phyloP scores from a whole-genome alignment of 2,329 filamentous ascomycete genomes.

The Microascus cirrosus region DNA sequence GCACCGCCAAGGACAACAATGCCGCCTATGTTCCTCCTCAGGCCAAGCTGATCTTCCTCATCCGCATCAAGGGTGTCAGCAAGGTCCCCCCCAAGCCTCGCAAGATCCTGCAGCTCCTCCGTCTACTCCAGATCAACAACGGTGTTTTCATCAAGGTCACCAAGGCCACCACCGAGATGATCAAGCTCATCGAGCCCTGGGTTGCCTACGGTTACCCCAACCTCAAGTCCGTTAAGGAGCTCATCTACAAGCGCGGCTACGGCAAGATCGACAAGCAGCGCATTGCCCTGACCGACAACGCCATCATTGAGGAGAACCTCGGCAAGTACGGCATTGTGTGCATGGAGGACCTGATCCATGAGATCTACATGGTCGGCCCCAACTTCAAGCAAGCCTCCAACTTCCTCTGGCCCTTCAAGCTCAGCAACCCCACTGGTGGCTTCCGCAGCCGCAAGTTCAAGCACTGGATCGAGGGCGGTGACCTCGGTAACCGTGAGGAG shows the following conservation, averaged over 20 bases:
- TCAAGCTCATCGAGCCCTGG: conserved; percentile 98
- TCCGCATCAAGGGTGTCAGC: conserved; percentile 99
- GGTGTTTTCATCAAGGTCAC: conserved; percentile 95
- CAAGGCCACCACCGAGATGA: conserved; percentile 96
- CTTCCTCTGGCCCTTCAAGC: conserved; percentile 99
- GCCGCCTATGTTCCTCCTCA: conserved; percentile 91
- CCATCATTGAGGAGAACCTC: conserved; percentile 91
- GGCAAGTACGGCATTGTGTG: conserved; percentile 99
- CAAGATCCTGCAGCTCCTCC: conserved; percentile 99
- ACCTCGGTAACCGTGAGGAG: conserved; percentile 96
- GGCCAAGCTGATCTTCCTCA: conserved; percentile 91
- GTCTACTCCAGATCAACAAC: conserved; percentile 99
- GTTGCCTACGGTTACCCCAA: conserved; percentile 99
- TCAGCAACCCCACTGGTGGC: conserved; percentile 93
- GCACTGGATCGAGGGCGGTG: conserved; percentile 98
- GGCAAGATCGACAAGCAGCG: conserved; percentile 99
- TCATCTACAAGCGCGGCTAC: conserved; percentile 99
- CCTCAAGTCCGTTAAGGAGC: conserved; percentile 97
- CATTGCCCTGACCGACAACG: conserved; percentile 90
- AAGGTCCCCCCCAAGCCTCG: conserved; percentile 99
- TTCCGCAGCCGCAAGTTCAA: conserved; percentile 98
- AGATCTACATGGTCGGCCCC: conserved; percentile 96
- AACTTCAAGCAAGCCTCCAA: conserved; percentile 99
- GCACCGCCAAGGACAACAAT: conserved; percentile 83
- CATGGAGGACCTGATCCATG: conserved; percentile 98